These are phyloP conservation scores for Botrytis tulipae DNA, from an alignment of 2,329 filamentous ascomycete species.

Conservation along the genomic window DNA sequence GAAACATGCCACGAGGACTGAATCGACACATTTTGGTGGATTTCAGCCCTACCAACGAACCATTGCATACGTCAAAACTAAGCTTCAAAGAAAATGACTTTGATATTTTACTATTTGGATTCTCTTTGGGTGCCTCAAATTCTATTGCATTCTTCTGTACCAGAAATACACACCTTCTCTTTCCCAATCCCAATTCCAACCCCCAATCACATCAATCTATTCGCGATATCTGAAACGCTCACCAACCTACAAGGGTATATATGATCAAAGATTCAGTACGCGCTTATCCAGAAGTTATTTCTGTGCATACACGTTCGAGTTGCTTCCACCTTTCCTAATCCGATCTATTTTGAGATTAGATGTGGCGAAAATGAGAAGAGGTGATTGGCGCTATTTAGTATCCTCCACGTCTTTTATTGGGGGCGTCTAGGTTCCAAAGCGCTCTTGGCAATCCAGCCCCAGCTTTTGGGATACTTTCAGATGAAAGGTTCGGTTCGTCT, in stretches of 20 bases:
- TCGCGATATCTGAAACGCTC: conserved; percentile 5
- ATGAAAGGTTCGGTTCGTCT: background rate
- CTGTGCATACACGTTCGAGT: conserved; percentile 10
- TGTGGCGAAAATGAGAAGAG: conserved; percentile 1
- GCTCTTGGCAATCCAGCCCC: conserved; percentile 10
- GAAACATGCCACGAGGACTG: background rate
- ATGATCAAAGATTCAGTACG: background rate
- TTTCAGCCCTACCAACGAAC: conserved; percentile 4
- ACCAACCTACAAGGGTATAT: background rate
- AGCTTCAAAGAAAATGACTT: background rate
- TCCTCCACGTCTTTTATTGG: conserved; percentile 1
- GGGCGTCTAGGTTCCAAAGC: conserved; percentile 12
- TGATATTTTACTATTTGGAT: background rate
- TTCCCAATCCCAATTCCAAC: background rate
- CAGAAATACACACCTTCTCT: background rate
- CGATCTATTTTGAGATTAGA: conserved; percentile 24
- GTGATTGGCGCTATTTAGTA: conserved; percentile 1
- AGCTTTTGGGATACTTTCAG: background rate
- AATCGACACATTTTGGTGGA: background rate
- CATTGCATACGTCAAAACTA: background rate
- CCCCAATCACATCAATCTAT: background rate
- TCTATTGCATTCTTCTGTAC: background rate
- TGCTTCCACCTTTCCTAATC: background rate
- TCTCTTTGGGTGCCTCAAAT: background rate
- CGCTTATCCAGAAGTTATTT: conserved; percentile 15